These are phyloP conservation scores for Blastomyces gilchristii DNA, from an alignment of 2,329 filamentous ascomycete genomes.

Conservation along the genomic window DNA sequence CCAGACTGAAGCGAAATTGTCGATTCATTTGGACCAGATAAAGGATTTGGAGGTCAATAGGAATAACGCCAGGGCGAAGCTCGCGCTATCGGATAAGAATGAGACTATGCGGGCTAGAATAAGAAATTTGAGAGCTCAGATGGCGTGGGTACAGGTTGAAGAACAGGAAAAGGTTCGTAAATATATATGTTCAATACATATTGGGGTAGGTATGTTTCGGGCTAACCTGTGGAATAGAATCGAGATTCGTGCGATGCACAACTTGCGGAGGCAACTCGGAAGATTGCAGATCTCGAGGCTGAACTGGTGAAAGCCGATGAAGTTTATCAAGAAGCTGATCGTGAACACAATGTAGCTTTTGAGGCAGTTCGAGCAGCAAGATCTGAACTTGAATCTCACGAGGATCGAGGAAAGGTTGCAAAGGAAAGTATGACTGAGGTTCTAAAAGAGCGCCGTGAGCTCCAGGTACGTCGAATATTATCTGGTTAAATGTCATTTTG, in stretches of 20 bases:
- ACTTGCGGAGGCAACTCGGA: constrained; percentile 31
- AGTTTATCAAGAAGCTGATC: constrained; percentile 36
- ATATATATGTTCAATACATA: not conserved
- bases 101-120: constrained; percentile 53
- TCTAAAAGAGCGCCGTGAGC: constrained; percentile 44
- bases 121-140: constrained; percentile 51
- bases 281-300: constrained; percentile 40
- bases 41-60: constrained; percentile 46
- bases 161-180: constrained; percentile 53
- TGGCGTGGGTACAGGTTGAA: constrained; percentile 80
- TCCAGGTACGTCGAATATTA: constrained; percentile 33
- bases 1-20: constrained; percentile 55
- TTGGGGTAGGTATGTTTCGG: constrained; percentile 1
- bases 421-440: constrained; percentile 46
- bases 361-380: constrained; percentile 37
- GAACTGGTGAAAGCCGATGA: constrained; percentile 37
- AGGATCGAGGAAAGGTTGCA: constrained; percentile 39
- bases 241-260: constrained; percentile 29
- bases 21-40: constrained; percentile 54
- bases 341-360: constrained; percentile 31
- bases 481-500: not conserved
- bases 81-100: constrained; percentile 56
- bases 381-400: constrained; percentile 34
- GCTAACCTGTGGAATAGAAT: constrained; percentile 18
- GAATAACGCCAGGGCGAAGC: constrained; percentile 54